A percentile compares a stretch with the other conserved stretches of the same genome.
Conservation (phyloP, 23 red algal species). For the Pyropia haitanensis region DNA sequence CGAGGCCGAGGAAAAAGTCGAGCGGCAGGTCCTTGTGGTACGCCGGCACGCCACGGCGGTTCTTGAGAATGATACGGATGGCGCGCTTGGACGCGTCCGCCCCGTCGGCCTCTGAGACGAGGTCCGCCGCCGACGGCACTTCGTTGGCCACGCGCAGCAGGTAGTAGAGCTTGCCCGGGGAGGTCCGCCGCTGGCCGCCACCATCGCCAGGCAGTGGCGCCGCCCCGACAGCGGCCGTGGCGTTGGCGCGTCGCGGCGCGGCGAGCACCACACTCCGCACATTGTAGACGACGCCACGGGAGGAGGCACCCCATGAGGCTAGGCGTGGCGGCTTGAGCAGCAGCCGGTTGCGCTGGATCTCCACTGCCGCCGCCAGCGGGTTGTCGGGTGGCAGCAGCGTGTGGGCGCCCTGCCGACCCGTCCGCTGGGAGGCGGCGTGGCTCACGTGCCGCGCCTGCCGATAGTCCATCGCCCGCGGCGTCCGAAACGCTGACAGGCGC, state of each 20-base stretch:
- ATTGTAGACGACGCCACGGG: constrained; percentile 33
- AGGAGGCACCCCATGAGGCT: constrained; percentile 23
- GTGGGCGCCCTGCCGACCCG: constrained; percentile 6
- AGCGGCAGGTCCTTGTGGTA: constrained; percentile 39
- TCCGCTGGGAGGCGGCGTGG: constrained; percentile 27
- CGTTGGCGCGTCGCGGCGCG: no score
- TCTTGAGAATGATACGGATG: constrained; percentile 50
- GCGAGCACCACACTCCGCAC: background rate
- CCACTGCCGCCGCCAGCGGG: constrained; percentile 60
- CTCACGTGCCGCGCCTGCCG: constrained; percentile 18
- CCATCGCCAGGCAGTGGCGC: background rate
- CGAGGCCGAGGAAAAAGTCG: constrained; percentile 36
- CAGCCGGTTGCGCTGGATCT: constrained; percentile 66
- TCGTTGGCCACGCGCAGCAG: constrained; percentile 12
- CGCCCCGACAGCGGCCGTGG: no score
- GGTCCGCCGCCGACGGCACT: constrained; percentile 16
- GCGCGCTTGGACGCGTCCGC: constrained; percentile 54
- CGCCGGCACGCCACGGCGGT: constrained; percentile 26
- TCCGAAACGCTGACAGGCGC: constrained; percentile 21
- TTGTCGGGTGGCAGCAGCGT: constrained; percentile 33
- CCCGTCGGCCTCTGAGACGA: constrained; percentile 39
- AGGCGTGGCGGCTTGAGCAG: constrained; percentile 25
- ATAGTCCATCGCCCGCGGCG: constrained; percentile 14
- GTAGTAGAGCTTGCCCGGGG: no score
- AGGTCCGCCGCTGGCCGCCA: no score